phyloP scores from a whole-genome alignment of 2,329 filamentous ascomycete species.

The Colletotrichum melonis region DNA sequence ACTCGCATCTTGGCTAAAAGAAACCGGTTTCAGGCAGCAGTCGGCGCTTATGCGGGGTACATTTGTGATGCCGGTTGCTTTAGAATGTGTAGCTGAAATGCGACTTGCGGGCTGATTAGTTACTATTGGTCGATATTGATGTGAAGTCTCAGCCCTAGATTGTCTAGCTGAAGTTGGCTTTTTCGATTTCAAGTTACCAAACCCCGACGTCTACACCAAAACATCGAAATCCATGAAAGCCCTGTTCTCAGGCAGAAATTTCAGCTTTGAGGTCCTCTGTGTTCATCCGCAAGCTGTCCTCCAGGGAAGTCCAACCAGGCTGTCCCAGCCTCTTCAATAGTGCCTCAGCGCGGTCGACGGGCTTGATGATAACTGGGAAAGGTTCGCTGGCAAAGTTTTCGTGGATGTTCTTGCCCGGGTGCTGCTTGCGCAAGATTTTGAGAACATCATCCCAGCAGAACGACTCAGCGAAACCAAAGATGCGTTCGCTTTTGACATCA shows the following conservation, averaged over 20 bases:
- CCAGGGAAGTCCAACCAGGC: slow-evolving; percentile 37
- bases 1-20: too few species aligned
- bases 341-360: slow-evolving; percentile 35
- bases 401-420: slow-evolving; percentile 37
- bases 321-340: slow-evolving; percentile 34
- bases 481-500: slow-evolving; percentile 57
- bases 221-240: too few species aligned
- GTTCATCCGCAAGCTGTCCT: slow-evolving; percentile 22
- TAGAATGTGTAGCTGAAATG: too few species aligned
- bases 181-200: too few species aligned
- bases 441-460: slow-evolving; percentile 58
- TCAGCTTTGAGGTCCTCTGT: background rate
- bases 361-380: slow-evolving; percentile 21
- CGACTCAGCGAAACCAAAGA: slow-evolving; percentile 63
- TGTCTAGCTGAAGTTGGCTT: too few species aligned
- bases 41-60: too few species aligned
- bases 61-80: too few species aligned
- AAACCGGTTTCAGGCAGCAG: too few species aligned
- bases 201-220: too few species aligned
- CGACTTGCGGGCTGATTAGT: too few species aligned
- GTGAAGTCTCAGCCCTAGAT: too few species aligned
- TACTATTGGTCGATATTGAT: too few species aligned
- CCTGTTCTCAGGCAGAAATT: background rate
- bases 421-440: slow-evolving; percentile 39
- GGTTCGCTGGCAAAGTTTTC: slow-evolving; percentile 38